Percentiles rank a stretch among this genome's conserved stretches.
These are phyloP conservation scores for Pichia inconspicua DNA, from an alignment of 1,139 yeast genomes.

Conservation along the genomic window DNA sequence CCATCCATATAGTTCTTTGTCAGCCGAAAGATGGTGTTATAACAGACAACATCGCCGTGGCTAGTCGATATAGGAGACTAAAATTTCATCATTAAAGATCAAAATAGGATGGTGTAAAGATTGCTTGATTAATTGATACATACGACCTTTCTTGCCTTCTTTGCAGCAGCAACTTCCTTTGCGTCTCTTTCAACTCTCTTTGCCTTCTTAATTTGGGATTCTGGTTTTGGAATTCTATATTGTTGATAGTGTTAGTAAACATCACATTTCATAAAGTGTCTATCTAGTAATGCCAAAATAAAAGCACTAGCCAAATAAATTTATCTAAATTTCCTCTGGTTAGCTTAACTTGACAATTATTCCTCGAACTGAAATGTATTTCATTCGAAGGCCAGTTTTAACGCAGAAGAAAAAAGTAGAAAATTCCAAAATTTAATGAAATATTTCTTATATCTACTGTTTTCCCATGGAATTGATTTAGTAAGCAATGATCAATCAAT, in stretches of 20 bases:
- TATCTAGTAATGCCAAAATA: background rate
- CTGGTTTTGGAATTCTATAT: constrained; percentile 51
- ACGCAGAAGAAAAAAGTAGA: constrained; percentile 29
- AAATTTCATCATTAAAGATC: constrained; percentile 43
- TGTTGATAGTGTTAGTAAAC: constrained; percentile 22
- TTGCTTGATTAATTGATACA: constrained; percentile 34
- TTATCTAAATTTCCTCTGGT: constrained; percentile 9
- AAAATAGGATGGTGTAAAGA: background rate
- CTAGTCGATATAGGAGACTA: constrained; percentile 58
- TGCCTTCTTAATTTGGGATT: constrained; percentile 91
- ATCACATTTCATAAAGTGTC: background rate
- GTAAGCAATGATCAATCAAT: constrained; percentile 20
- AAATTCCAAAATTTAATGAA: constrained; percentile 3
- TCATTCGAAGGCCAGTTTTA: constrained; percentile 23
- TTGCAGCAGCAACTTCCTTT: constrained; percentile 83
- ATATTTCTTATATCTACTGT: constrained; percentile 9
- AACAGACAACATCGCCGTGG: constrained; percentile 85
- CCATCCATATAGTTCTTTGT: constrained; percentile 24
- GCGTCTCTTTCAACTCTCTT: constrained; percentile 84
- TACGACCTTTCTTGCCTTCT: constrained; percentile 84
- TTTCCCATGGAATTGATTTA: constrained; percentile 29
- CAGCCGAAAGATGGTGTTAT: constrained; percentile 99
- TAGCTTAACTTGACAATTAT: constrained; percentile 7
- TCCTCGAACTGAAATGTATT: constrained; percentile 24
- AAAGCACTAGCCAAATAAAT: constrained; percentile 1